Base-by-base conservation (phyloP, 176 grass and related monocot genomes). In the Cenchrus fungigraminus region DNA sequence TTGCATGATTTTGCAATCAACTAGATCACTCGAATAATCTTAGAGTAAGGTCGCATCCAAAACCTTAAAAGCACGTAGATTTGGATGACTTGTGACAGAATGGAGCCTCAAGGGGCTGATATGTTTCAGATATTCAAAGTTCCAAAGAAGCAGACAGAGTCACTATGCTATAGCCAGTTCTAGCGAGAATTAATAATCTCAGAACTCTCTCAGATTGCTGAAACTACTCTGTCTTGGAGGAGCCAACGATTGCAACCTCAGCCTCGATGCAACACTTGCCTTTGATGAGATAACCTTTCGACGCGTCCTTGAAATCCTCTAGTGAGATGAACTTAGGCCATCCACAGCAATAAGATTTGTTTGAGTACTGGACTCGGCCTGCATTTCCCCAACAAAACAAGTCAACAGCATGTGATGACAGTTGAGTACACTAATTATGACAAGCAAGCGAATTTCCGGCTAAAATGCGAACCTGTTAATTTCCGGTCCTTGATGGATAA, bases 211-310 rank as follows among this genome's bases (percentile, higher is more conserved):
- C 45, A 51, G 25, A 73, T 73, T 73, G 29, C 70, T 15, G 45
- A 73, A 49, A 51, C 12, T 51, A 51, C 70, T 29, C 6, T 51
- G 71, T 74, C 71, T 59, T 79, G 12, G 77, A 79, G 45, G 61
- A 32, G 1, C 77, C 60, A 49, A 20, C 6, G 61, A 79, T 65
- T n/a, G 60, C 25, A n/a, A 79, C 9, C 11, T 49, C 7, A 20
- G 77, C 77, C 42, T 52, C 61, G 12, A 79, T 0, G 61, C 45
- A 32, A 19, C 45, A 66, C 43, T 50, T 79, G 9, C 15, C 44
- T 29, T 66, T 37, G 44, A 79, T 64, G 15, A 79, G 61, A 52
- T 12, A 65, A 6, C 61, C 77, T 2, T 34, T 66, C 9, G 61
- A 49, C 0, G 45, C 3, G 25, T 79, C 61, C 22, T 34, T 52